These are phyloP conservation scores for Pythium myriotylum DNA, from an alignment of 352 stramenopile genomes.

Conservation along the genomic window DNA sequence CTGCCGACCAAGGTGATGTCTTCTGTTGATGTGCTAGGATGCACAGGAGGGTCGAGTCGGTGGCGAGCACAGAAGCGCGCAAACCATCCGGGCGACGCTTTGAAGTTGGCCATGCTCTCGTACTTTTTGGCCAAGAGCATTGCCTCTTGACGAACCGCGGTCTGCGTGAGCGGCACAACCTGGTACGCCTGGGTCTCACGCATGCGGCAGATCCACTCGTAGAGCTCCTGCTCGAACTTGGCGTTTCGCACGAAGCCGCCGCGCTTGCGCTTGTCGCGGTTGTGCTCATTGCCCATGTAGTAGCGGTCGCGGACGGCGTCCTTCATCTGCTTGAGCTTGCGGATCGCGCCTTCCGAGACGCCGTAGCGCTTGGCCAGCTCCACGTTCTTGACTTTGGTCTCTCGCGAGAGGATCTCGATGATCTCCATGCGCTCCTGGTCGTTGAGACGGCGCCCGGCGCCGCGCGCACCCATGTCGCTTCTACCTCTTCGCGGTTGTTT, in stretches of 20 bases:
- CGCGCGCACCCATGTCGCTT: slow-evolving; percentile 63
- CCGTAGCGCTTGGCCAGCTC: slow-evolving; percentile 85
- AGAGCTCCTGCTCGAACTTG: slow-evolving; percentile 85
- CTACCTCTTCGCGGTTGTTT: slow-evolving; percentile 29
- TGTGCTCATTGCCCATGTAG: slow-evolving; percentile 81
- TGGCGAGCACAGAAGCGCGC: slow-evolving; percentile 87
- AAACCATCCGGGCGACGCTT: slow-evolving; percentile 87
- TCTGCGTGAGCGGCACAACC: slow-evolving; percentile 84
- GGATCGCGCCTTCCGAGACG: slow-evolving; percentile 84
- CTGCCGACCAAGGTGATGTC: slow-evolving; percentile 22
- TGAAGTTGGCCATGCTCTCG: slow-evolving; percentile 83
- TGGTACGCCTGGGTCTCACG: slow-evolving; percentile 81
- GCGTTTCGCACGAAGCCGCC: slow-evolving; percentile 83
- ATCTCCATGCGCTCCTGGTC: slow-evolving; percentile 92
- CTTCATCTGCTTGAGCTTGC: slow-evolving; percentile 90
- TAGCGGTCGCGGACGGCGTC: slow-evolving; percentile 85
- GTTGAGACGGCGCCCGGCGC: slow-evolving; percentile 78
- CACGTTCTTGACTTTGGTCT: slow-evolving; percentile 87
- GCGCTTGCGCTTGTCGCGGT: slow-evolving; percentile 87
- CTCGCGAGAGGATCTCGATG: slow-evolving; percentile 76
- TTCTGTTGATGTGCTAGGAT: slow-evolving; percentile 13
- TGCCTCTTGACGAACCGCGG: slow-evolving; percentile 80
- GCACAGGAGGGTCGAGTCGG: slow-evolving; percentile 68
- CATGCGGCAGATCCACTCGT: slow-evolving; percentile 86
- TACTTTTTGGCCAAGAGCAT: slow-evolving; percentile 87